A percentile compares a stretch with the other conserved stretches of the same genome.
These are phyloP conservation scores for Ceratopteris richardii DNA, from an alignment of 75 land plant genomes.

Conservation along the genomic window DNA sequence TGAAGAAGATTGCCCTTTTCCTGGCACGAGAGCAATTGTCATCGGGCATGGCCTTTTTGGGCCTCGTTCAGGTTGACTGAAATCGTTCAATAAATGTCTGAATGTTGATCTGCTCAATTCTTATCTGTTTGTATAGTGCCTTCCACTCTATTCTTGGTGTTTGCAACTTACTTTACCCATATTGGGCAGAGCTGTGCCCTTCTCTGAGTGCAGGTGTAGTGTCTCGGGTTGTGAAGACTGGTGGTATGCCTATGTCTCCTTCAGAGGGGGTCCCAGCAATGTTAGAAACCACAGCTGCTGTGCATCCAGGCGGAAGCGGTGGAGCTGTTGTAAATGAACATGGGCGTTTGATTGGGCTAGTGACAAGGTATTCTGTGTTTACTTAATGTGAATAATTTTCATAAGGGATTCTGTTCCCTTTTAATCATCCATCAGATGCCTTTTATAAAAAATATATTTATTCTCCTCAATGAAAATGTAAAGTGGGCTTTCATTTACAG, in stretches of 20 bases:
- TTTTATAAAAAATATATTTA: not conserved
- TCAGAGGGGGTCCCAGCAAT: constrained; percentile 41
- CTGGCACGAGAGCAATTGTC: constrained; percentile 59
- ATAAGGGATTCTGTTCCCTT: not conserved
- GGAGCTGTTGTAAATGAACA: constrained; percentile 82
- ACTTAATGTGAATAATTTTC: no score
- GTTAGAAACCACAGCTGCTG: constrained; percentile 94
- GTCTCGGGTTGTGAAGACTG: constrained; percentile 58
- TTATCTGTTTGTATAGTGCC: constrained; percentile 3
- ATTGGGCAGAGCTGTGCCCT: constrained; percentile 44
- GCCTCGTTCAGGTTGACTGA: constrained; percentile 65
- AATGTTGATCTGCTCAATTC: not conserved
- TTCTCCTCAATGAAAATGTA: not conserved
- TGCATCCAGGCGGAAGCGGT: constrained; percentile 95
- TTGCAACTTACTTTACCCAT: no score
- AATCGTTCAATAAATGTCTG: no score
- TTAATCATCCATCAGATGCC: not conserved
- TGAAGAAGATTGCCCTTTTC: constrained; percentile 43
- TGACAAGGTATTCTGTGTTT: constrained; percentile 97
- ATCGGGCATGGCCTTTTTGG: constrained; percentile 95
- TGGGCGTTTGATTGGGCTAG: constrained; percentile 80
- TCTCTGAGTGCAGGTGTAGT: constrained; percentile 74
- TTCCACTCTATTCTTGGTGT: no score
- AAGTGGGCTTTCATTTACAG: constrained; percentile 21
- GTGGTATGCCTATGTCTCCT: constrained; percentile 9